Evolutionary conservation across 177 flowering plant genomes (phyloP).

Genomic region (Vitis hybrid): DNA sequence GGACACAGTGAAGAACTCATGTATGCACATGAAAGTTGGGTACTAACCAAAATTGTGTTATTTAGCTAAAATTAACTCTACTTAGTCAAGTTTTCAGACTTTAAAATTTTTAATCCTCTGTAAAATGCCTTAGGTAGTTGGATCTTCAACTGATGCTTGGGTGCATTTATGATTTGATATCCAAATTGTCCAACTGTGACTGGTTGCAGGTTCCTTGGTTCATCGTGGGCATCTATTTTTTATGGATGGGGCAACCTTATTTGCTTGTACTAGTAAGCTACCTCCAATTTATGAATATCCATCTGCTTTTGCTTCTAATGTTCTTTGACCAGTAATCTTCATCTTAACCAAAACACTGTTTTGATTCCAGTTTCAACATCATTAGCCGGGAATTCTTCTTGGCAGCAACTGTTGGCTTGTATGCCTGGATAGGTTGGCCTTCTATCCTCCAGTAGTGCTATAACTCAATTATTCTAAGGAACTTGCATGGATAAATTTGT

Average conservation of each 20-base stretch:
- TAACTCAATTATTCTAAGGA: neutral
- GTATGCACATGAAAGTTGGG: no score
- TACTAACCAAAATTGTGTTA: no score
- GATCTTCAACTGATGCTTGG: no score
- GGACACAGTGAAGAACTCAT: no score
- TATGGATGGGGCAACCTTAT: slow-evolving; percentile 88
- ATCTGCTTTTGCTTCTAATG: neutral
- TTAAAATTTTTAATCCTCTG: no score
- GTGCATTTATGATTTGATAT: no score
- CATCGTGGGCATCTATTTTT: slow-evolving; percentile 78
- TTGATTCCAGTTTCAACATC: slow-evolving; percentile 55
- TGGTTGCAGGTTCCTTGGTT: slow-evolving; percentile 79
- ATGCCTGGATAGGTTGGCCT: slow-evolving; percentile 68
- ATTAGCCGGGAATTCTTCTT: slow-evolving; percentile 78
- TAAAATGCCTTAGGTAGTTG: no score
- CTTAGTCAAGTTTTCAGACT: no score
- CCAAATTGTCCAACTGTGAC: neutral
- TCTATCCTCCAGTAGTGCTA: neutral
- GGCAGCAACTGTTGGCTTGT: slow-evolving; percentile 68
- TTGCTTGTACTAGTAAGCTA: slow-evolving; percentile 70
- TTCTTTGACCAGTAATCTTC: neutral
- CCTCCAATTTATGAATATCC: neutral
- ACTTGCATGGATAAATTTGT: no score
- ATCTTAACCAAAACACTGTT: slow-evolving; percentile 8
- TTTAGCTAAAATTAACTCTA: no score